Evolutionary conservation across 495 filamentous ascomycete species (phyloP).

Genomic region (Aspergillus kassunensis): DNA sequence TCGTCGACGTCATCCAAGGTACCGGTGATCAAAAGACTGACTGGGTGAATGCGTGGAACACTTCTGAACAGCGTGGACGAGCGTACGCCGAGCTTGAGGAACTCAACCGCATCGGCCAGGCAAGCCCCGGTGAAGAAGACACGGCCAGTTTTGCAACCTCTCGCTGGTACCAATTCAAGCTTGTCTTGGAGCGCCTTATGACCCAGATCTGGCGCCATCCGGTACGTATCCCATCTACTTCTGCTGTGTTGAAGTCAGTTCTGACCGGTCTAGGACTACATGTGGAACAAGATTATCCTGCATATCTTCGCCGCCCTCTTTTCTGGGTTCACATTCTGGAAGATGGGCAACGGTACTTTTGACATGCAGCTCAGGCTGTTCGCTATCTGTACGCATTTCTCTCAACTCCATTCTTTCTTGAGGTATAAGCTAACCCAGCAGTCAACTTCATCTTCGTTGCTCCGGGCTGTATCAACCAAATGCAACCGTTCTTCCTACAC

Average conservation of each 20-base stretch:
- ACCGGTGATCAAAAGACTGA: conserved; percentile 30
- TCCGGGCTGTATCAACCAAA: conserved; percentile 83
- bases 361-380: conserved; percentile 36
- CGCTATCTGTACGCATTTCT: conserved; percentile 51
- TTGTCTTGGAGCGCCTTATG: conserved; percentile 61
- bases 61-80: conserved; percentile 58
- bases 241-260: conserved; percentile 30
- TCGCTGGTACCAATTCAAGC: conserved; percentile 44
- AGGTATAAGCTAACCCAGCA: background rate
- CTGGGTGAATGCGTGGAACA: conserved; percentile 48
- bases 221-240: conserved; percentile 68
- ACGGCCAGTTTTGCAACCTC: conserved; percentile 44
- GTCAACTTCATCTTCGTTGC: conserved; percentile 64
- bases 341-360: conserved; percentile 38
- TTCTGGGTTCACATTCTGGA: conserved; percentile 46
- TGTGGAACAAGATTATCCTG: conserved; percentile 42
- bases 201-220: conserved; percentile 78
- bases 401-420: background rate
- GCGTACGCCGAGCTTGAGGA: conserved; percentile 56
- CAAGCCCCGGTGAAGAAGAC: conserved; percentile 39
- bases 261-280: conserved; percentile 31
- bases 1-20: conserved; percentile 48
- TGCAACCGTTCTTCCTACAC: conserved; percentile 82
- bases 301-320: conserved; percentile 40
- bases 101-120: conserved; percentile 47